Base-by-base conservation (phyloP, 306 rosid species). In the Lotus japonicus region DNA sequence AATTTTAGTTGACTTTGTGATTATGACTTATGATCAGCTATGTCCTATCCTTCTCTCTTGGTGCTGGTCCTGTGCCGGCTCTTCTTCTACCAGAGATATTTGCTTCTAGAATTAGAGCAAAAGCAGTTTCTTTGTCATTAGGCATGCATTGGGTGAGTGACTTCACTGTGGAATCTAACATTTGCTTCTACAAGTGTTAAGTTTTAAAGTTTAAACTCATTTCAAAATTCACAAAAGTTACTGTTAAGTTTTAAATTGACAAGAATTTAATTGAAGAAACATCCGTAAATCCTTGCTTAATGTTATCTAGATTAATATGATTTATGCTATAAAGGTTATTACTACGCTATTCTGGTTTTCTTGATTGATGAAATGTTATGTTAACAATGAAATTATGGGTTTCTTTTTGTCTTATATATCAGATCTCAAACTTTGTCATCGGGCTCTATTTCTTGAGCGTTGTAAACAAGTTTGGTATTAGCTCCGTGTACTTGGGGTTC, bases 21-120 rank as follows among this genome's bases (percentile, higher is more conserved):
- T 66, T 73, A 39, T 69, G 53, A 52, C 74, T 49, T 80, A 65
- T 64, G 57, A 71, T 71, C 92, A 94, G 98, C 68, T 94, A 94
- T 65, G 98, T 90, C 14, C 76, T 94, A 67, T 94, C 98, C 51
- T 94, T 94, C 86, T 88, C 98, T 33, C 96, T 94, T 72, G 98
- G 98, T 49, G 98, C 98, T 14, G 98, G 98, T 67, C 98, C 98
- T 15, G 98, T 94, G 58, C 98, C 98, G 13, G 98, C 92, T 35
- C 97, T 94, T 77, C 98, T 94, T 80, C 85, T 94, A 11, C 98
- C 98, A 2, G 98, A 94, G 84, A 90, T 94, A 67, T 94, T 94
- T 81, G 92, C 97, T 66, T 90, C 97, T 26, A 88, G 98, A 84
- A 90, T 94, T 75, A 83, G 98, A 79, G 98, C 98, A 12, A 94